A percentile compares a stretch with the other conserved stretches of the same genome.
Conservation (phyloP, 2,329 filamentous ascomycete species). For the Meredithiella fracta region DNA sequence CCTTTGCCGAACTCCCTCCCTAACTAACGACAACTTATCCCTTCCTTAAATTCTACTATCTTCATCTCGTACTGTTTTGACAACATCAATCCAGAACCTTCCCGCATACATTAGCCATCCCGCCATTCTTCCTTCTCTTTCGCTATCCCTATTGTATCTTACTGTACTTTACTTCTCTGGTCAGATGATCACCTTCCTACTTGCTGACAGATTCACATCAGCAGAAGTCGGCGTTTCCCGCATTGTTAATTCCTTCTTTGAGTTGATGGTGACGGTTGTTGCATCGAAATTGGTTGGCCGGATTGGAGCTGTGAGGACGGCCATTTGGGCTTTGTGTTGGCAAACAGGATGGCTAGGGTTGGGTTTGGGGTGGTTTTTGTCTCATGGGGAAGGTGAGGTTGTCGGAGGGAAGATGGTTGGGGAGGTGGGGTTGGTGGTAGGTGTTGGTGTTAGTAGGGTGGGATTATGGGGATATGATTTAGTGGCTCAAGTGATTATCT, state of each 20-base stretch:
- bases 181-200: slow-evolving; percentile 49
- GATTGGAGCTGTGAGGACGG: slow-evolving; percentile 44
- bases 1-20: slow-evolving; percentile 9
- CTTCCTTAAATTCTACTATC: background rate
- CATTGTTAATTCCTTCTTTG: slow-evolving; percentile 35
- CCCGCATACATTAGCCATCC: slow-evolving; percentile 34
- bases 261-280: slow-evolving; percentile 44
- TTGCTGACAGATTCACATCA: slow-evolving; percentile 35
- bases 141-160: slow-evolving; percentile 42
- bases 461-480: slow-evolving; percentile 48
- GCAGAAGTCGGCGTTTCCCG: slow-evolving; percentile 37
- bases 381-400: slow-evolving; percentile 15
- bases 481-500: slow-evolving; percentile 41
- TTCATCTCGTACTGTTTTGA: background rate
- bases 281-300: slow-evolving; percentile 37
- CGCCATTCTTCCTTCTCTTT: slow-evolving; percentile 44
- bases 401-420: slow-evolving; percentile 20
- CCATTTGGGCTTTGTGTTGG: slow-evolving; percentile 55
- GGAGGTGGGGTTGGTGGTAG: slow-evolving; percentile 31
- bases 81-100: slow-evolving; percentile 13
- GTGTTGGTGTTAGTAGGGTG: slow-evolving; percentile 38
- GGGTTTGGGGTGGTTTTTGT: slow-evolving; percentile 28
- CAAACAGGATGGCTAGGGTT: slow-evolving; percentile 40
- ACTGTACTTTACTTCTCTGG: slow-evolving; percentile 43
- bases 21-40: background rate